These are phyloP conservation scores for Trifolium fragiferum DNA, from an alignment of 306 rosid genomes.

Conservation along the genomic window DNA sequence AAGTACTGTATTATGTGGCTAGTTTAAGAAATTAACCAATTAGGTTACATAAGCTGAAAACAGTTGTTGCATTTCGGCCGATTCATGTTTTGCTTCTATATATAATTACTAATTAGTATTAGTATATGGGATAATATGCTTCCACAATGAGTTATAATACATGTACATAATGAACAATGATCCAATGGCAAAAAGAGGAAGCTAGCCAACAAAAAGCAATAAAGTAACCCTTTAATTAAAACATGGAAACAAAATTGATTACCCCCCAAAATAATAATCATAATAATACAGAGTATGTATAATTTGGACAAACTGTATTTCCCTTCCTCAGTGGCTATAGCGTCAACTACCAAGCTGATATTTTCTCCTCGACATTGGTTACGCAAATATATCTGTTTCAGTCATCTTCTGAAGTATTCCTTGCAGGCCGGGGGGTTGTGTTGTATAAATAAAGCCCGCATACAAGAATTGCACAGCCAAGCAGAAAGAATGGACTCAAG, in stretches of 20 bases:
- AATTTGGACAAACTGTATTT: not conserved
- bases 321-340: not conserved
- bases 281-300: not conserved
- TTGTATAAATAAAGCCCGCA: conserved; percentile 74
- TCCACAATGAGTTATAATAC: not conserved
- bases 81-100: not conserved
- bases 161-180: not conserved
- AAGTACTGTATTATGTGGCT: not conserved
- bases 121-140: not conserved
- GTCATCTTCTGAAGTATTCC: conserved; percentile 43
- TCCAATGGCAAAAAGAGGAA: conserved; percentile 9
- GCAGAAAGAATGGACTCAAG: conserved; percentile 77
- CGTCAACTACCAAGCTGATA: not conserved
- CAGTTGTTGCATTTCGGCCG: not conserved
- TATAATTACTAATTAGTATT: not conserved
- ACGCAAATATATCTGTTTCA: conserved; percentile 19
- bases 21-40: not conserved
- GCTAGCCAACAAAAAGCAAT: conserved; percentile 9
- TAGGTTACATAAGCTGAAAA: not conserved
- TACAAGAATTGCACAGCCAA: conserved; percentile 74
- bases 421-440: conserved; percentile 56
- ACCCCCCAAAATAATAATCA: not conserved
- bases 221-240: conserved; percentile 4
- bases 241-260: not conserved
- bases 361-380: conserved; percentile 8